These are phyloP conservation scores for Lolium rigidum DNA, from an alignment of 176 grass and related monocot genomes.

Conservation along the genomic window DNA sequence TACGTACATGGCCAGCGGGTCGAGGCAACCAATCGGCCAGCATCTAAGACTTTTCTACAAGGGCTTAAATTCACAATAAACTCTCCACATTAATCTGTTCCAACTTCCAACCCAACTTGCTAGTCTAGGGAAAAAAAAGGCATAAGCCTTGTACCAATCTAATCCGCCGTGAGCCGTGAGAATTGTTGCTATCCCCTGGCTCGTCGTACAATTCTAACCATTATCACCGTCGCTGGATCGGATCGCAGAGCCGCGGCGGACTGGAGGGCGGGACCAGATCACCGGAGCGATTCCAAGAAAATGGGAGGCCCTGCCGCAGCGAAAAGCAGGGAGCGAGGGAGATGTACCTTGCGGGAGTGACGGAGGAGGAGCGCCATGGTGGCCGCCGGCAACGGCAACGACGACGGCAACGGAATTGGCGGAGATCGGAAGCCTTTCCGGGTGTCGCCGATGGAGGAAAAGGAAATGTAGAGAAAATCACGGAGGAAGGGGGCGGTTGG, in stretches of 20 bases:
- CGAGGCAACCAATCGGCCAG: too few relatives aligned
- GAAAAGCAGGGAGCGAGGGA: not conserved
- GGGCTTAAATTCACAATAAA: too few relatives aligned
- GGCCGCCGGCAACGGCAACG: not conserved
- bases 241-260: not conserved
- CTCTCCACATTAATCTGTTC: too few relatives aligned
- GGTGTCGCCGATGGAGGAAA: not conserved
- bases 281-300: not conserved
- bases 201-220: too few relatives aligned
- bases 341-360: constrained; percentile 15
- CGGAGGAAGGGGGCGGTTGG: not conserved
- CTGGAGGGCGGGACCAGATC: not conserved
- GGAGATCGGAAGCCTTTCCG: not conserved
- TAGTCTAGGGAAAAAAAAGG: too few relatives aligned
- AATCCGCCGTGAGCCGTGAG: too few relatives aligned
- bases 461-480: not conserved
- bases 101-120: too few relatives aligned
- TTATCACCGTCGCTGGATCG: not conserved
- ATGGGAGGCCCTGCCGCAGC: not conserved
- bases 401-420: not conserved
- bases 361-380: constrained; percentile 29
- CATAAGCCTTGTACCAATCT: too few relatives aligned
- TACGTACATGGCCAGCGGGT: too few relatives aligned
- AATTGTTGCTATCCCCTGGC: too few relatives aligned
- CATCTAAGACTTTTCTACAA: too few relatives aligned